Percentiles rank a stretch among this genome's conserved stretches.
These are phyloP conservation scores for Solanum hybrid DNA, from an alignment of 305 asterid genomes.

Conservation along the genomic window DNA sequence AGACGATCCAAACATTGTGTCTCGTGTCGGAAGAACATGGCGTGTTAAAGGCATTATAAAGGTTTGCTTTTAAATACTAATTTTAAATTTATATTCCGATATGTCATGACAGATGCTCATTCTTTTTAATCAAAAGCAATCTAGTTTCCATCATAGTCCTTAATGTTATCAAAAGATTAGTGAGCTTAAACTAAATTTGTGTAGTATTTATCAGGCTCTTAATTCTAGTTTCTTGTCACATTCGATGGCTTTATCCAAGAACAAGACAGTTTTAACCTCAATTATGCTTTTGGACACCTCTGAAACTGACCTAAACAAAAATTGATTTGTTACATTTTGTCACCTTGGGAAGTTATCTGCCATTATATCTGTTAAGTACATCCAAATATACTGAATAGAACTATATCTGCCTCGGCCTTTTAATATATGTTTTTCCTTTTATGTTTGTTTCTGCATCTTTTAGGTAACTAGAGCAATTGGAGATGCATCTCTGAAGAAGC, in stretches of 20 bases:
- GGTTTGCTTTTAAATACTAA: slow-evolving; percentile 24
- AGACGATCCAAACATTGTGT: slow-evolving; percentile 49
- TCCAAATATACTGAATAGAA: too few relatives aligned
- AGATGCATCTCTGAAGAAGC: slow-evolving; percentile 71
- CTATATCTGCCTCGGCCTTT: background rate
- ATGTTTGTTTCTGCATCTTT: background rate
- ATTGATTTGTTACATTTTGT: background rate
- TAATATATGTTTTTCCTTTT: background rate
- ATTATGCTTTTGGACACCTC: background rate
- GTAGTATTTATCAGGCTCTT: background rate
- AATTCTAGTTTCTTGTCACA: background rate
- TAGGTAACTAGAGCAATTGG: slow-evolving; percentile 92
- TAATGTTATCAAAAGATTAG: background rate
- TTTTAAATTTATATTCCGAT: background rate
- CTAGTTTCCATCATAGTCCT: background rate
- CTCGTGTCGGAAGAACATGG: slow-evolving; percentile 52
- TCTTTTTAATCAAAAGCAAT: background rate
- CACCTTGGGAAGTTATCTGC: background rate
- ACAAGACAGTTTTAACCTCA: background rate
- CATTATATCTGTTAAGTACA: too few relatives aligned
- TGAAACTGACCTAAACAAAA: background rate
- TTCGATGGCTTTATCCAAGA: background rate
- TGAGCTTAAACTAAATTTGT: background rate
- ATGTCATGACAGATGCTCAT: background rate
- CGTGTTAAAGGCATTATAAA: slow-evolving; percentile 77